phyloP scores from a whole-genome alignment of 495 filamentous ascomycete genomes.

The Penicillium paxilli region DNA sequence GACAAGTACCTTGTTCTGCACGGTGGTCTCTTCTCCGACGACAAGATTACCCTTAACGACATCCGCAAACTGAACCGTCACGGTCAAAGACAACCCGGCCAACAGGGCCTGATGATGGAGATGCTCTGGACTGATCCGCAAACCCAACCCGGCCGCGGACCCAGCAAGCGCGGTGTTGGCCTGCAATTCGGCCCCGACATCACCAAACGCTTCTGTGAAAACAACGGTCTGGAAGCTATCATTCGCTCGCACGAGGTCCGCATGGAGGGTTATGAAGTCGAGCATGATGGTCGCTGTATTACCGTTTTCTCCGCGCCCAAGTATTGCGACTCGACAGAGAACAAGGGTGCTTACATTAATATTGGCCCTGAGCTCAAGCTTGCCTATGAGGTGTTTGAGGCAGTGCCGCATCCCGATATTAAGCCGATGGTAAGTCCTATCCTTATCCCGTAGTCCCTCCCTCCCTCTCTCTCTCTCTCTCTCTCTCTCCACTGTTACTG shows the following conservation, averaged over 20 bases:
- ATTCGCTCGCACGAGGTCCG: slow-evolving; percentile 97
- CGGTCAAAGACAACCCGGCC: slow-evolving; percentile 92
- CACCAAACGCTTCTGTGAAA: slow-evolving; percentile 95
- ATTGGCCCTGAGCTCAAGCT: slow-evolving; percentile 91
- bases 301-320: slow-evolving; percentile 99
- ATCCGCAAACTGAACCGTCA: slow-evolving; percentile 91
- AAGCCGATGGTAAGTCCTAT: slow-evolving; percentile 87
- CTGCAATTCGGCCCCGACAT: slow-evolving; percentile 96
- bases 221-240: slow-evolving; percentile 89
- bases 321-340: slow-evolving; percentile 97
- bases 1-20: slow-evolving; percentile 91
- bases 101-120: slow-evolving; percentile 98
- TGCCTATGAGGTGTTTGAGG: slow-evolving; percentile 87
- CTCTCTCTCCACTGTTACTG: neutral
- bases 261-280: slow-evolving; percentile 97
- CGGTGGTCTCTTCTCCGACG: slow-evolving; percentile 96
- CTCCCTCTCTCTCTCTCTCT: no score
- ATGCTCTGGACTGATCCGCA: slow-evolving; percentile 99
- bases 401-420: slow-evolving; percentile 92
- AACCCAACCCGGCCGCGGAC: slow-evolving; percentile 77
- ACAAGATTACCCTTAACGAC: slow-evolving; percentile 88
- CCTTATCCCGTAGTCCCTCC: no score
- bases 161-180: slow-evolving; percentile 95
- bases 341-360: slow-evolving; percentile 98
- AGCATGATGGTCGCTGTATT: slow-evolving; percentile 94